These are phyloP conservation scores for Candida sp. DNA, from an alignment of 1,139 yeast genomes.

Conservation along the genomic window DNA sequence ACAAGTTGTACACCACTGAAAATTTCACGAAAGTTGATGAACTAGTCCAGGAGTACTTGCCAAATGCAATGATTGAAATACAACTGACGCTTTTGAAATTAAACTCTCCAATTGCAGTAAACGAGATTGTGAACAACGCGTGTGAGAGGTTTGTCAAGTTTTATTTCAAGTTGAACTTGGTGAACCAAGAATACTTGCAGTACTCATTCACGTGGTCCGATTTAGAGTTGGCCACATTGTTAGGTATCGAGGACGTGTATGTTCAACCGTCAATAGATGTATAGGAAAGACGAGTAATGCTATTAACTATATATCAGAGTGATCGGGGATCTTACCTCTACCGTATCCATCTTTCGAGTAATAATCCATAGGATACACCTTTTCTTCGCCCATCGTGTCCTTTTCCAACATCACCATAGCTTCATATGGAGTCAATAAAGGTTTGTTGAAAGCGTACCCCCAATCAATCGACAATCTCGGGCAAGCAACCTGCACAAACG, in stretches of 20 bases:
- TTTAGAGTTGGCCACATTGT: slow-evolving; percentile 62
- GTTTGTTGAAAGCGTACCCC: slow-evolving; percentile 98
- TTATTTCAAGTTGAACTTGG: slow-evolving; percentile 50
- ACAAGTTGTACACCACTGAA: slow-evolving; percentile 56
- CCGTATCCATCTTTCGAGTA: slow-evolving; percentile 94
- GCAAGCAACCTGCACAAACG: slow-evolving; percentile 97
- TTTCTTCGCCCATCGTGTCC: slow-evolving; percentile 69
- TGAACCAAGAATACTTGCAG: slow-evolving; percentile 45
- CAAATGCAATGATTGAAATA: slow-evolving; percentile 64
- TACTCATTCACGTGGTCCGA: slow-evolving; percentile 56
- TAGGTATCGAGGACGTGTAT: slow-evolving; percentile 57
- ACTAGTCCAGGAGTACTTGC: slow-evolving; percentile 53
- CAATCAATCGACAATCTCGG: slow-evolving; percentile 97
- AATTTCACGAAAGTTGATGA: slow-evolving; percentile 45
- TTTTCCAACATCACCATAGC: slow-evolving; percentile 87
- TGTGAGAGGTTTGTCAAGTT: slow-evolving; percentile 55
- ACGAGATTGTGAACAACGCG: slow-evolving; percentile 54
- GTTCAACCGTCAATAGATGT: slow-evolving; percentile 4
- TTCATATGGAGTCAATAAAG: slow-evolving; percentile 94
- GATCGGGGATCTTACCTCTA: slow-evolving; percentile 72
- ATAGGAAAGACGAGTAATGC: neutral
- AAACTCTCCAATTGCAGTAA: slow-evolving; percentile 66
- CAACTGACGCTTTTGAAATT: slow-evolving; percentile 61
- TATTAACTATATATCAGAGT: slow-evolving; percentile 12
- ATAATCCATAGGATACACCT: slow-evolving; percentile 94